Conservation (phyloP, 805 yeast genomes). For the Spathaspora girioi region DNA sequence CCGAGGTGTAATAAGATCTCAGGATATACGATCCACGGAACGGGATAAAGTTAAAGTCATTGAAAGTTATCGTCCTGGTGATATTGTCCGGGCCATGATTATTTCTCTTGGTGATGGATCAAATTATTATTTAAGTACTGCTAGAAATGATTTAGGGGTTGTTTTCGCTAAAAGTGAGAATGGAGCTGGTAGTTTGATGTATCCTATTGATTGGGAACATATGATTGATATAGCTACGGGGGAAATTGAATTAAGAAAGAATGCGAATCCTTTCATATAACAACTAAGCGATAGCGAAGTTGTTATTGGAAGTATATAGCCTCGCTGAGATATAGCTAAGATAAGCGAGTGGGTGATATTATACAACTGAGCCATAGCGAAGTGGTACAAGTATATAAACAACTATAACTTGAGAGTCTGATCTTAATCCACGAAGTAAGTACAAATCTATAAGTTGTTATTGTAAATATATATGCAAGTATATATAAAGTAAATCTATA, state of each 20-base stretch:
- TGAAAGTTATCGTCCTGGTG: conserved; percentile 87
- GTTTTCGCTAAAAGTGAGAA: conserved; percentile 77
- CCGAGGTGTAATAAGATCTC: conserved; percentile 79
- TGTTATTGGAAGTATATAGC: background rate
- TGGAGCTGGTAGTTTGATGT: conserved; percentile 70
- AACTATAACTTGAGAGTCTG: too few species aligned
- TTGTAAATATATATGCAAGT: background rate
- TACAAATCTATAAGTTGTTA: background rate
- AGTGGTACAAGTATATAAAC: too few species aligned
- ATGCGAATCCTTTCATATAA: conserved; percentile 68
- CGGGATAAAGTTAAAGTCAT: conserved; percentile 79
- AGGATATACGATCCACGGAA: conserved; percentile 88
- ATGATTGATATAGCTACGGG: conserved; percentile 83
- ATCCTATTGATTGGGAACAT: conserved; percentile 92
- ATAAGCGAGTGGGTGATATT: too few species aligned
- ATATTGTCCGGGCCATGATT: conserved; percentile 79
- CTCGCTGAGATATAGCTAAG: too few species aligned
- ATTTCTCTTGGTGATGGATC: conserved; percentile 92
- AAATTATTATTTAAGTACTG: conserved; percentile 85
- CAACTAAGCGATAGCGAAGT: background rate
- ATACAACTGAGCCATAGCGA: too few species aligned
- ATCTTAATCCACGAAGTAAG: too few species aligned
- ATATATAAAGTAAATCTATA: too few species aligned
- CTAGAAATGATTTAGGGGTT: conserved; percentile 89
- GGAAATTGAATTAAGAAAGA: conserved; percentile 71